Evolutionary conservation across 805 yeast species (phyloP).

Genomic region (Kregervanrija fluxuum): DNA sequence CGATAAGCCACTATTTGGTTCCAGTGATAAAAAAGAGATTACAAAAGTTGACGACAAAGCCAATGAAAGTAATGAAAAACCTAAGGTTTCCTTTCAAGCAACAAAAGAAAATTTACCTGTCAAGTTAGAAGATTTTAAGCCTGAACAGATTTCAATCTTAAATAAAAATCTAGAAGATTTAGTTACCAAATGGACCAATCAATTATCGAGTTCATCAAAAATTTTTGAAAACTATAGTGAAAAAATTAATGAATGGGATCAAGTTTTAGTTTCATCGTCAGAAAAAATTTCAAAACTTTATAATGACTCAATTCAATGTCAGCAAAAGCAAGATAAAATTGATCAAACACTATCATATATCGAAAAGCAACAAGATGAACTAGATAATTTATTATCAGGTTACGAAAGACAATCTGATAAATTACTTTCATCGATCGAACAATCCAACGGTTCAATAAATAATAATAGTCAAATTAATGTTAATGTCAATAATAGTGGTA

Average conservation of each 20-base stretch:
- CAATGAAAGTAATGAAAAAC: not conserved
- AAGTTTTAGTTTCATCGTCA: conserved; percentile 73
- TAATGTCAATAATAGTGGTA: conserved; percentile 20
- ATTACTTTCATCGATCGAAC: conserved; percentile 31
- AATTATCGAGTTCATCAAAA: conserved; percentile 62
- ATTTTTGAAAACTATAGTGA: conserved; percentile 71
- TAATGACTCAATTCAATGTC: conserved; percentile 73
- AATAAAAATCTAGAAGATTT: conserved; percentile 91
- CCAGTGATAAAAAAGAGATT: not conserved
- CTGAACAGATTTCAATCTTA: conserved; percentile 69
- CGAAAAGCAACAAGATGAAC: conserved; percentile 86
- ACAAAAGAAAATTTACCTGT: conserved; percentile 23
- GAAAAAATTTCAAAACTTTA: conserved; percentile 75
- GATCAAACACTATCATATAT: conserved; percentile 84
- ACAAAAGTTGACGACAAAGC: conserved; percentile 7
- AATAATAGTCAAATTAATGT: not conserved
- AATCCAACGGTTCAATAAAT: conserved; percentile 10
- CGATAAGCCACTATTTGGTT: conserved; percentile 2
- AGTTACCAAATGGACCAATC: conserved; percentile 88
- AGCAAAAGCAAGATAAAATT: conserved; percentile 73
- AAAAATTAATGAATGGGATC: conserved; percentile 81
- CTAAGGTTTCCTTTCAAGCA: conserved; percentile 14
- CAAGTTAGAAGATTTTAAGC: conserved; percentile 49
- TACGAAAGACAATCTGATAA: conserved; percentile 71
- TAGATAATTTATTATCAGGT: conserved; percentile 72